phyloP scores from a whole-genome alignment of 169 alveolate genomes.

The Plasmodium coatneyi region DNA sequence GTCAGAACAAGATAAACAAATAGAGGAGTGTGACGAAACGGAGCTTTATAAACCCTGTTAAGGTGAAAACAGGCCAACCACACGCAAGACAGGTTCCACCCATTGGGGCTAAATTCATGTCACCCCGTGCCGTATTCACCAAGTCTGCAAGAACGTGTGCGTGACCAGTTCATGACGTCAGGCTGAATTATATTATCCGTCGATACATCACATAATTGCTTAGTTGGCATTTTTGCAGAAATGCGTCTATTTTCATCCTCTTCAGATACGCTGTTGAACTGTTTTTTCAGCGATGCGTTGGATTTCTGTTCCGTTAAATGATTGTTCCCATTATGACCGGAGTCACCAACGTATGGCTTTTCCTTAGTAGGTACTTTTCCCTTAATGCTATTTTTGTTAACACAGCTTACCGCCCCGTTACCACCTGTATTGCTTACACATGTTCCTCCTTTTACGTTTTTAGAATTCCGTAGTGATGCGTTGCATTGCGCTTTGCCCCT shows the following conservation, averaged over 20 bases:
- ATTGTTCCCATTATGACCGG: not conserved
- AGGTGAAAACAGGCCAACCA: not conserved
- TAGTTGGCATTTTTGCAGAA: conserved; percentile 24
- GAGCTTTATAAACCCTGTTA: not conserved
- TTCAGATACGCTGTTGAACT: not conserved
- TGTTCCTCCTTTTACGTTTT: not conserved
- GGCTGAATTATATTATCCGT: conserved; percentile 51
- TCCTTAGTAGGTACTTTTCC: not conserved
- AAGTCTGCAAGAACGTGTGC: conserved; percentile 62
- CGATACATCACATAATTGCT: conserved; percentile 45
- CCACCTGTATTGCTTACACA: not conserved
- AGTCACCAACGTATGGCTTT: not conserved
- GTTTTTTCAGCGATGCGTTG: not conserved
- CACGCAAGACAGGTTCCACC: not conserved
- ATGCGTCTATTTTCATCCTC: conserved; percentile 3
- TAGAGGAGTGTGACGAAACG: not conserved
- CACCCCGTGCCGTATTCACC: conserved; percentile 11
- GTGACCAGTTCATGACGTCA: conserved; percentile 1
- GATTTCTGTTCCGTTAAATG: not conserved
- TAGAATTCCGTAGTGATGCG: not conserved
- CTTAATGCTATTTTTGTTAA: conserved; percentile 6
- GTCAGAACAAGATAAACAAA: not conserved
- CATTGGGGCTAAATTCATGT: not conserved
- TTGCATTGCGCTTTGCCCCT: not conserved
- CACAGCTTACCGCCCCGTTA: not conserved